These are phyloP conservation scores for Podaxis sp. DNA, from an alignment of 768 basidiomycete species.

Conservation along the genomic window DNA sequence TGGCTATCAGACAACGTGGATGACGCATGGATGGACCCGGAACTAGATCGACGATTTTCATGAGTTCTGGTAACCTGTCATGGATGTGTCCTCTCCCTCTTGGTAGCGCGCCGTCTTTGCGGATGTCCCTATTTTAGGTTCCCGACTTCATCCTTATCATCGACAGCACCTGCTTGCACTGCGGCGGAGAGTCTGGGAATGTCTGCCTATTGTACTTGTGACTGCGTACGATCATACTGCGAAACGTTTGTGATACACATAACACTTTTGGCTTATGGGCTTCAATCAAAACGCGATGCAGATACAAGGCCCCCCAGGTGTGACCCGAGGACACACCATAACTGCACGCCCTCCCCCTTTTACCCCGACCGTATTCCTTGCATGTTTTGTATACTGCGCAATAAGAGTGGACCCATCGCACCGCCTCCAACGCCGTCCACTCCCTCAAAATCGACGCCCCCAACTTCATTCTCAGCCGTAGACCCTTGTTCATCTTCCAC, in stretches of 20 bases:
- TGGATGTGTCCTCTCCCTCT: neutral
- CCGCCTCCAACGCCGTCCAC: neutral
- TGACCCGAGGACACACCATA: neutral
- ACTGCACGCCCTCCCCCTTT: neutral
- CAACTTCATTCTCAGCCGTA: neutral
- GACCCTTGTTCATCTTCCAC: neutral
- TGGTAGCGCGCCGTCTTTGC: neutral
- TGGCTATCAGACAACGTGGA: slow-evolving; percentile 8
- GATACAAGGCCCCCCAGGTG: neutral
- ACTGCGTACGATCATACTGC: neutral
- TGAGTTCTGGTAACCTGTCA: neutral
- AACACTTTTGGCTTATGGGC: neutral
- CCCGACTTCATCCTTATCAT: neutral
- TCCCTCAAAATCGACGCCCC: neutral
- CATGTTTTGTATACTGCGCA: slow-evolving; percentile 1
- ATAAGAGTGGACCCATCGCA: neutral
- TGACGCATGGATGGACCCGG: slow-evolving; percentile 2
- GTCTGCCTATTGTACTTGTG: neutral
- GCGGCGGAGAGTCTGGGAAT: neutral
- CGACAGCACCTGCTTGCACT: neutral
- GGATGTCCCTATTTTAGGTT: neutral
- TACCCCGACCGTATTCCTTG: neutral
- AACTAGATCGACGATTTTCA: neutral
- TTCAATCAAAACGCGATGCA: slow-evolving; percentile 12
- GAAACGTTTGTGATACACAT: neutral